phyloP scores from a whole-genome alignment of 495 filamentous ascomycete genomes.

The Aspergillus egyptiacus region DNA sequence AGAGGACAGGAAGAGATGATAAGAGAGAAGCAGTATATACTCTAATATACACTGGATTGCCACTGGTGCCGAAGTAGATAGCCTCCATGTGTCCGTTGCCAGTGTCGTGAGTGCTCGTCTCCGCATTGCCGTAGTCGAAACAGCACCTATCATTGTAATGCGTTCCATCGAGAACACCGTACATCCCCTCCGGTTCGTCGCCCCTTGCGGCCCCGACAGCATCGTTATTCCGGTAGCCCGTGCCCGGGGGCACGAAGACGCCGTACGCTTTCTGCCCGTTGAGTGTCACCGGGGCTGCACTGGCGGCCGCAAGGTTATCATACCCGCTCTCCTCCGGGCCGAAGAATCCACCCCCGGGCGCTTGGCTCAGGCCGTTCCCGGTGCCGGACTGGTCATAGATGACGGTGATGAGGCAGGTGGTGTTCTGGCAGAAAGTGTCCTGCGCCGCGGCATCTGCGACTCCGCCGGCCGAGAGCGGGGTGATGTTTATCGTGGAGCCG shows the following conservation, averaged over 20 bases:
- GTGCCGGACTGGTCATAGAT: conserved; percentile 56
- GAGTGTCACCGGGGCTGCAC: conserved; percentile 51
- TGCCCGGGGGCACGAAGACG: conserved; percentile 50
- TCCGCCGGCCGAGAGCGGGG: conserved; percentile 45
- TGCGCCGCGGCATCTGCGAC: conserved; percentile 52
- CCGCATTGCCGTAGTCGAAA: conserved; percentile 59
- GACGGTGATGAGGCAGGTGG: conserved; percentile 52
- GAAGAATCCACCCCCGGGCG: conserved; percentile 46
- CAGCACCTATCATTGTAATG: conserved; percentile 55
- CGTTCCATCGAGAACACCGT: conserved; percentile 54
- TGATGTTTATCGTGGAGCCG: conserved; percentile 37
- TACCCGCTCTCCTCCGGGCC: conserved; percentile 50
- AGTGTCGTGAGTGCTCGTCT: conserved; percentile 47
- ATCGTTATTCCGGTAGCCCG: conserved; percentile 50
- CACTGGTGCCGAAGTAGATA: conserved; percentile 52
- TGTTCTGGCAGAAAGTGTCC: conserved; percentile 50
- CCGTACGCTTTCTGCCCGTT: conserved; percentile 55
- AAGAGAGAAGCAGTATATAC: no score
- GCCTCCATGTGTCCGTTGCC: conserved; percentile 57
- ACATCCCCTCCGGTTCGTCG: conserved; percentile 51
- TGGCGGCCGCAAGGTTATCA: conserved; percentile 50
- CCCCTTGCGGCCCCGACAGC: conserved; percentile 46
- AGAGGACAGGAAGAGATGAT: no score
- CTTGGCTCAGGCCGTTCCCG: conserved; percentile 54
- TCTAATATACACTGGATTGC: no score